Evolutionary conservation across 306 rosid species (phyloP), one percentile per base, ranked within the genome.

Genomic region (Medicago ruthenica): DNA sequence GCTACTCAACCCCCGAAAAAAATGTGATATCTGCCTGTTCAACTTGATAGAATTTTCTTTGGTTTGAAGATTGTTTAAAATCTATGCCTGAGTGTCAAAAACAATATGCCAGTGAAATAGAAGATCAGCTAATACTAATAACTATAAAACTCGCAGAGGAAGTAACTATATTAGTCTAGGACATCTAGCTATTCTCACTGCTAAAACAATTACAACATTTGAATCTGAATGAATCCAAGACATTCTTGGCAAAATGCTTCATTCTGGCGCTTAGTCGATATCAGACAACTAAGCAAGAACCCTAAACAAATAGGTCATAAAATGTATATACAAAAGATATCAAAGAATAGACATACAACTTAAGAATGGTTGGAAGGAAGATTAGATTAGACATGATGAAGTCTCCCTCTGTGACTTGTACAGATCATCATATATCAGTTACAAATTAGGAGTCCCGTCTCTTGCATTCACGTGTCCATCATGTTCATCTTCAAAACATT

Each of bases 401-500:
- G 57, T 83, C 75, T 72, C 70, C 80, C 17, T 79, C 76, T 80
- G 12, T 45, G 55, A 51, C 67, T 65, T 18, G 37, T 53, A 75
- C 83, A 68, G 6, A 9, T 8, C 12, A 63, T n/a, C 22, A 70
- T 50, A 63, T 61, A 34, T 27, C 70, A 4, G 72, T 51, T 64
- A 75, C 83, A 36, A 51, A 75, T 86, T 61, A 85, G 77, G 57
- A 45, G 37, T 34, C 37, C 37, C 37, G 78, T 67, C 90, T 51
- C 80, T 68, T 78, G 78, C 81, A 64, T 65, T 69, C 78, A 42
- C 41, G 6, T 53, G 14, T 59, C 64, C 70, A 55, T 31, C 37
- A 34, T 34, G 7, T 34, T 24, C 73, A 60, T 50, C 80, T 77
- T 87, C 85, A 77, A 76, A 91, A 89, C 51, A 89, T 85, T 67